Percentiles rank a stretch among this genome's conserved stretches.
Evolutionary conservation across 2,329 filamentous ascomycete species (phyloP).

Genomic region (Xylaria hypoxylon): DNA sequence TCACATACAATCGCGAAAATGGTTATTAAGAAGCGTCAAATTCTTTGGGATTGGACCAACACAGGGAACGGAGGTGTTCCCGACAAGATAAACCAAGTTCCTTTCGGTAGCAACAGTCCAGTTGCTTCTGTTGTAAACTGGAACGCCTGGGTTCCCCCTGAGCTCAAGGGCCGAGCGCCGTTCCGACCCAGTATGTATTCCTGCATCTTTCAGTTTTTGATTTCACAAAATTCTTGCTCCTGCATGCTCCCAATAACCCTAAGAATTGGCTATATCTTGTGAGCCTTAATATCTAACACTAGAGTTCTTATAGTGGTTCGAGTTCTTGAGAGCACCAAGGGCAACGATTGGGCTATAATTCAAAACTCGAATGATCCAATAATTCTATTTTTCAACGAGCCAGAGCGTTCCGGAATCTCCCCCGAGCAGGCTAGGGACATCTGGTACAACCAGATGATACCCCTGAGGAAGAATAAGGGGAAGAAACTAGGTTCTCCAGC

Average conservation of each 20-base stretch:
- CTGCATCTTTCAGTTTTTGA: background rate
- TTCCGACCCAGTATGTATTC: constrained; percentile 54
- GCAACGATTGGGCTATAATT: constrained; percentile 54
- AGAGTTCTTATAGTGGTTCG: constrained; percentile 50
- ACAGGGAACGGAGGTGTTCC: constrained; percentile 49
- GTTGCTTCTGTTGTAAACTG: constrained; percentile 50
- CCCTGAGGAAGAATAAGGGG: constrained; percentile 48
- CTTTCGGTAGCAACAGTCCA: constrained; percentile 48
- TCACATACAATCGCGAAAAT: constrained; percentile 31
- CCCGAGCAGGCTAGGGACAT: constrained; percentile 53
- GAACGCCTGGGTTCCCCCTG: constrained; percentile 46
- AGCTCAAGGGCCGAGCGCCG: constrained; percentile 50
- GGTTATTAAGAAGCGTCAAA: constrained; percentile 53
- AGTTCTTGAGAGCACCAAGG: constrained; percentile 51
- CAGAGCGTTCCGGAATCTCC: constrained; percentile 54
- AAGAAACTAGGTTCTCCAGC: constrained; percentile 45
- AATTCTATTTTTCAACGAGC: constrained; percentile 61
- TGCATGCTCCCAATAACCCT: background rate
- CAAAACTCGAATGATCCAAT: constrained; percentile 45
- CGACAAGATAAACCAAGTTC: constrained; percentile 52
- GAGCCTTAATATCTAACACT: background rate
- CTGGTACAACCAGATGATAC: constrained; percentile 55
- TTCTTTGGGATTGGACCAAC: constrained; percentile 60
- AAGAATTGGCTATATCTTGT: background rate
- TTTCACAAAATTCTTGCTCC: background rate